These are phyloP conservation scores for Noccaea bulbosa DNA, from an alignment of 345 rosid species.

Conservation along the genomic window DNA sequence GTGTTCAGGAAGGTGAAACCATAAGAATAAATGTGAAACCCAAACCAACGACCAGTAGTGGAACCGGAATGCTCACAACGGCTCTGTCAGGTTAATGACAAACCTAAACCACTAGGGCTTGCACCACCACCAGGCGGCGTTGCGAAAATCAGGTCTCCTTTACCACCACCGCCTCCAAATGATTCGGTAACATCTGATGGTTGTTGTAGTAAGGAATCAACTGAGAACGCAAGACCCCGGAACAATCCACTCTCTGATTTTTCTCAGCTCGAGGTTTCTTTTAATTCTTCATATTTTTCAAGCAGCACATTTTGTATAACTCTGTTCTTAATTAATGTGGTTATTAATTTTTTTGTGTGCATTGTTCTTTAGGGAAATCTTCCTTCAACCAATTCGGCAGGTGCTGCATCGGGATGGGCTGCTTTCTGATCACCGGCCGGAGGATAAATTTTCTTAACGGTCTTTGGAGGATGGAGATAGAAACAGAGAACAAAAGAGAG, in stretches of 20 bases:
- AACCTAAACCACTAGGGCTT: constrained; percentile 63
- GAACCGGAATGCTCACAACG: constrained; percentile 97
- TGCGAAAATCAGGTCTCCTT: constrained; percentile 65
- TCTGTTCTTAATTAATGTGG: background rate
- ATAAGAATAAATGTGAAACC: constrained; percentile 91
- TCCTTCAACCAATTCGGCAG: constrained; percentile 61
- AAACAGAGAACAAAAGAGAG: too few species aligned
- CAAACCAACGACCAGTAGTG: constrained; percentile 62
- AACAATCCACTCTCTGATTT: constrained; percentile 66
- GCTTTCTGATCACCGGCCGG: constrained; percentile 73
- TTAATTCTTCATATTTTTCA: background rate
- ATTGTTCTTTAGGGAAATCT: constrained; percentile 64
- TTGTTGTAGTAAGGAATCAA: constrained; percentile 25
- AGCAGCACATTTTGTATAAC: background rate
- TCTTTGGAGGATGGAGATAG: constrained; percentile 21
- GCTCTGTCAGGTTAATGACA: constrained; percentile 60
- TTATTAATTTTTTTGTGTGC: constrained; percentile 9
- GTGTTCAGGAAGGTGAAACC: constrained; percentile 90
- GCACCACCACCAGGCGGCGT: constrained; percentile 81
- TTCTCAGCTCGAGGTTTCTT: constrained; percentile 71
- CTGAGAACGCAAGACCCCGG: constrained; percentile 48
- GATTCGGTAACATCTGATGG: constrained; percentile 61
- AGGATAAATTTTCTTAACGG: constrained; percentile 80
- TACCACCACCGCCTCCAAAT: constrained; percentile 95
- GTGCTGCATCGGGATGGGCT: constrained; percentile 86